Base-by-base conservation (phyloP, 228 moss, liverwort and hornwort species). In the Sphagnum fallax region DNA sequence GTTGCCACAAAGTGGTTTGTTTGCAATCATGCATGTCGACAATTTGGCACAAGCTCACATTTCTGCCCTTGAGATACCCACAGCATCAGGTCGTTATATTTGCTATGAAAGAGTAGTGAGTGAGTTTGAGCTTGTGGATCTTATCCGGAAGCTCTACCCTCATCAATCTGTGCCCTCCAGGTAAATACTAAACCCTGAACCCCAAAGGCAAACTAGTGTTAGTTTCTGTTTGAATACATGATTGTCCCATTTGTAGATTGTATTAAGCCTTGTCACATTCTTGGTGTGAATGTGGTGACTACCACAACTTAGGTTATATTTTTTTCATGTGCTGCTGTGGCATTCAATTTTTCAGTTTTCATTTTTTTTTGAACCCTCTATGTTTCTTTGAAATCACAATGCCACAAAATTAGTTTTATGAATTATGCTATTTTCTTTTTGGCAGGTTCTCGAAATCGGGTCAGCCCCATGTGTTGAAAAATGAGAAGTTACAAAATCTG, bases 1-100 rank as follows among this genome's bases (percentile, higher is more conserved):
- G 57, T 76, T 81, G 18, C 83, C 84, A 16, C 88, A 91, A 73
- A 88, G 83, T 74, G 87, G 84, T 9, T 63, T 93, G 60, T 93
- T 97, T 71, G 97, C 97, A 0, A 91, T 80, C 15, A 91, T 85
- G 13, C 90, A 97, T 57, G 93, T 93, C 4, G 97, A 97, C 63
- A 88, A 93, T 60, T 91, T 93, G 5, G 93, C 88, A 4, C 87
- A 91, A 63, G 90, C 83, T 47, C 93, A 97, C 47, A 75, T 97
- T 52, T 77, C 83, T 52, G 91, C 90, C 12, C 76, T 93, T 8
- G 97, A 97, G 59, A 69, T 67, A 5, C 66, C 83, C 15, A 79
- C 76, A 60, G 97, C 97, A 9, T 83, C 88, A 11, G 97, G 97
- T 1, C 91, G 97, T 62, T 91, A 84, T 4, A 76, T 97, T 53